Conservation (phyloP, 345 rosid genomes). For the Camelina laxa region DNA sequence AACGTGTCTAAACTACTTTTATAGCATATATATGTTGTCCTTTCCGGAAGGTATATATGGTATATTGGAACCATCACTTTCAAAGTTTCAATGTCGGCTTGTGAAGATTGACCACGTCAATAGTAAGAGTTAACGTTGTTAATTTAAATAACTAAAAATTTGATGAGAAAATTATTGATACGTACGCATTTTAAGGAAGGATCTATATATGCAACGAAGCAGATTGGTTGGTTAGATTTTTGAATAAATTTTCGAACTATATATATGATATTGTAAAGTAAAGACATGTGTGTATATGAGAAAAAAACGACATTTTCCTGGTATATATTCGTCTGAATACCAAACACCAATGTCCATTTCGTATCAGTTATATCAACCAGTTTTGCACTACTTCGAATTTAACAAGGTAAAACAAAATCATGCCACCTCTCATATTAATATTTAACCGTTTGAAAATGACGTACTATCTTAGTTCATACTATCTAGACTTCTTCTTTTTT, state of each 20-base stretch:
- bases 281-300: background rate
- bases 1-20: constrained; percentile 27
- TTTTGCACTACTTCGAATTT: background rate
- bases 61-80: constrained; percentile 35
- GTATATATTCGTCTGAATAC: background rate
- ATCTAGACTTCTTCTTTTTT: too few relatives aligned
- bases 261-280: background rate
- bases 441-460: constrained; percentile 12
- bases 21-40: constrained; percentile 13
- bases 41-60: constrained; percentile 16
- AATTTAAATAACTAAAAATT: background rate
- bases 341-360: background rate
- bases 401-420: background rate
- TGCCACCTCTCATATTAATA: constrained; percentile 10
- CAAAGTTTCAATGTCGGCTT: constrained; percentile 33
- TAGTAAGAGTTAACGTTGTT: constrained; percentile 2
- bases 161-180: constrained; percentile 3
- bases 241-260: constrained; percentile 14
- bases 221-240: constrained; percentile 26
- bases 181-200: constrained; percentile 41
- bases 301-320: background rate
- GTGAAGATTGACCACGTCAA: constrained; percentile 37
- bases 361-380: background rate
- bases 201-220: constrained; percentile 25
- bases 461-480: background rate